Base-by-base conservation (phyloP, 2,329 filamentous ascomycete genomes). In the Ophiostoma australiae region DNA sequence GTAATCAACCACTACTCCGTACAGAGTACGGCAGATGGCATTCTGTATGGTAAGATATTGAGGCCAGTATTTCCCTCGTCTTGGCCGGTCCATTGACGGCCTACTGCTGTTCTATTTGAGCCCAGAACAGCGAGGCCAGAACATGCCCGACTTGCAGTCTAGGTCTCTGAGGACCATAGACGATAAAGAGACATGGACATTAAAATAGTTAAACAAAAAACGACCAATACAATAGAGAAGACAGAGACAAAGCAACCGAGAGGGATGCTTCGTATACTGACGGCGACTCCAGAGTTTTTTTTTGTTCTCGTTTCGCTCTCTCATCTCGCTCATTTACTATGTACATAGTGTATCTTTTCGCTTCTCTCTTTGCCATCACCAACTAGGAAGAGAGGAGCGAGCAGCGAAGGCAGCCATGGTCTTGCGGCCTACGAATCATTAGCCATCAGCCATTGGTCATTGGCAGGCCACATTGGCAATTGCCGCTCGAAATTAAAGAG, bases 11-110 rank as follows among this genome's bases (percentile, higher is more conserved):
- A 48, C 20, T 48, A 39, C 37, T 39, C 5, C 27, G 37, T 39
- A 5, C 10, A 39, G 6, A 4, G 37, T 39, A 37, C 35, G 35
- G 10, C 6, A 39, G 6, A 41, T 41, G 39, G 39, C 39, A 52
- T 52, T n/a, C 48, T 27, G 23, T 58, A 48, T 48, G 44, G 17
- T 48, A 48, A 48, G 44, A 48, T 48, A 48, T 48, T 48, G 44
- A 48, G 37, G 37, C 10, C 44, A 20, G 44, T 58, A 58, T 58
- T 58, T 58, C 52, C 23, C 52, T 58, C 52, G 52, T 58, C 52
- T 58, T 58, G 52, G 52, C 52, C 52, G n/a, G n/a, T 58, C 52
- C n/a, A 58, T 58, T 15, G n/a, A 27, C 44, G 23, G 52, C 52
- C 52, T n/a, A 58, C 3, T 23, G 23, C 52, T 23, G 52, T 48